A percentile compares a stretch with the other conserved stretches of the same genome.
Evolutionary conservation across 805 yeast species (phyloP).

Genomic region (Starmerella apis): DNA sequence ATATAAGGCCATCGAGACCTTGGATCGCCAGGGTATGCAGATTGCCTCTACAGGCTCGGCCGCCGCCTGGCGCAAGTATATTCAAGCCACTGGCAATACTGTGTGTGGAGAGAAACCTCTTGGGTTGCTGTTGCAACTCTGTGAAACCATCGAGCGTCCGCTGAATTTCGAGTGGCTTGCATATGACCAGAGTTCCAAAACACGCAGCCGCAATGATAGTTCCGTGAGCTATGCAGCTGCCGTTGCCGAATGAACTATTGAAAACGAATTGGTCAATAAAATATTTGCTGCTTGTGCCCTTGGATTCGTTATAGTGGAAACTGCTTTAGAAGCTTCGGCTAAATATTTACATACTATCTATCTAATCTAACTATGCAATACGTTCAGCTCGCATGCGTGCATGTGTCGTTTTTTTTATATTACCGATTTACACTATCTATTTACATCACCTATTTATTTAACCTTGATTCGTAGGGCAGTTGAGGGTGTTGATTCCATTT

Average conservation of each 20-base stretch:
- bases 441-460: too few species aligned
- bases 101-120: conserved; percentile 89
- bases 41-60: conserved; percentile 48
- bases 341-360: too few species aligned
- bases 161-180: conserved; percentile 57
- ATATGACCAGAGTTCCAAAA: conserved; percentile 66
- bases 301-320: too few species aligned
- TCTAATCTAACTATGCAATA: too few species aligned
- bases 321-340: too few species aligned
- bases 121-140: conserved; percentile 46
- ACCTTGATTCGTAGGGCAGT: too few species aligned
- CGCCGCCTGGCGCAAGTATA: conserved; percentile 53
- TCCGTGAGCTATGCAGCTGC: conserved; percentile 93
- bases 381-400: too few species aligned
- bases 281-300: background rate
- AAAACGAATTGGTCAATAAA: too few species aligned
- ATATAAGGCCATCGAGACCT: conserved; percentile 56
- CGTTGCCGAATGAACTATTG: conserved; percentile 35
- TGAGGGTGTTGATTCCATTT: too few species aligned
- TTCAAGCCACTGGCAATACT: conserved; percentile 67
- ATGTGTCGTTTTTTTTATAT: too few species aligned
- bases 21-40: conserved; percentile 65
- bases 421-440: too few species aligned
- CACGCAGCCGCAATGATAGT: conserved; percentile 42
- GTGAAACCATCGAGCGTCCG: conserved; percentile 35